Evolutionary conservation across 2,329 filamentous ascomycete species (phyloP).

Genomic region (Exophiala dermatitidis): DNA sequence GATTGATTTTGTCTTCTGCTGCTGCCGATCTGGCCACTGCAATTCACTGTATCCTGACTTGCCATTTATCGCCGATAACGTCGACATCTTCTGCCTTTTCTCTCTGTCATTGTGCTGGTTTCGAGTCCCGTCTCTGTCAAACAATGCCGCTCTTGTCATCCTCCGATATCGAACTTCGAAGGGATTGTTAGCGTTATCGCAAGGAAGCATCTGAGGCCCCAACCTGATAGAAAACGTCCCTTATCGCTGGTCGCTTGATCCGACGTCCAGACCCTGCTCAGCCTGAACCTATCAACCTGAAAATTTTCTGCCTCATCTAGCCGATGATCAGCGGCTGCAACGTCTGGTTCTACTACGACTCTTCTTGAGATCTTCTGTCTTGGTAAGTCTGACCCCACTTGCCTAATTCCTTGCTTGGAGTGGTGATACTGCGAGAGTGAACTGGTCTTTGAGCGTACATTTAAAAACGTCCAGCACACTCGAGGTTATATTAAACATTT

Average conservation of each 20-base stretch:
- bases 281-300: not conserved
- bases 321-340: not conserved
- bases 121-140: not conserved
- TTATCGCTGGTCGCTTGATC: not conserved
- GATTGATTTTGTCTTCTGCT: not conserved
- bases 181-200: not conserved
- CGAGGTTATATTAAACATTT: no score
- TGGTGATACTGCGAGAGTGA: not conserved
- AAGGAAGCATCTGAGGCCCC: not conserved
- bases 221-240: not conserved
- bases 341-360: not conserved
- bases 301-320: not conserved
- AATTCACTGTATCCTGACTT: not conserved
- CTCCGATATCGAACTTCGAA: not conserved
- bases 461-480: no score
- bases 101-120: not conserved
- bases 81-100: not conserved
- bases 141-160: not conserved
- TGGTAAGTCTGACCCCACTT: not conserved
- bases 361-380: not conserved
- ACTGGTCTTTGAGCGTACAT: not conserved
- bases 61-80: not conserved
- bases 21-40: not conserved
- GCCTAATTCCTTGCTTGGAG: not conserved
- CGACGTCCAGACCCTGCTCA: not conserved